Base-by-base conservation (phyloP, 805 yeast species). In the Lipomyces spencermartinsiae region DNA sequence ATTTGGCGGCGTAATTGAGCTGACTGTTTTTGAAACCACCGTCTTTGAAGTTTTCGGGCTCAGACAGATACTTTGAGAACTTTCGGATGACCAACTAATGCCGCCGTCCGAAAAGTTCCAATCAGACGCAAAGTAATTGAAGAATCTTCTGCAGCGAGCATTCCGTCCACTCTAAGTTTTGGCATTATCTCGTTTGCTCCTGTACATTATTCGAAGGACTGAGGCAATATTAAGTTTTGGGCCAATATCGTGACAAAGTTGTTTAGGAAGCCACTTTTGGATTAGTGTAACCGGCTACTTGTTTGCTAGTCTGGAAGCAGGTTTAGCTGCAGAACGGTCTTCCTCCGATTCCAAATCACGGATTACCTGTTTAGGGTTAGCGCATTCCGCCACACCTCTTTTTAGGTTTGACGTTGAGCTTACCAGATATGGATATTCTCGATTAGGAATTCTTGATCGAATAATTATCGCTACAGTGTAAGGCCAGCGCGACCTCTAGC, bases 1-100 rank as follows among this genome's bases (percentile, higher is more conserved):
- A 22, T 51, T 51, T 19, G 56, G 56, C 33, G 56, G 33, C 10
- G 33, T 51, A 51, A 51, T 51, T 51, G 31, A 51, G 56, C 56
- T 19, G 31, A 8, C 29, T 8, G 7, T 22, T 51, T 51, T 51
- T 10, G 31, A 51, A 29, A 22, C 16, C 14, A 9, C 14, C 33
- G 56, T 51, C 56, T 22, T 2, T 2, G 56, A 51, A 51, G 19
- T 46, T 22, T 46, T 46, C 2, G 53, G 14, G n/a, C 4, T 46
- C 14, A 2, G 53, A 10, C 53, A 16, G 22, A n/a, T n/a, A n/a
- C n/a, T n/a, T n/a, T n/a, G n/a, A 46, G 53, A 25, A 25, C 25
- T 4, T 46, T n/a, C 3, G 22, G 14, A 51, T 3, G n/a, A 8
- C 16, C 5, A 51, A 16, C 33, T 5, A 19, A 16, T 22, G 10